phyloP scores from a whole-genome alignment of 371 early-diverging fungal species.

The Batkoa obscura region DNA sequence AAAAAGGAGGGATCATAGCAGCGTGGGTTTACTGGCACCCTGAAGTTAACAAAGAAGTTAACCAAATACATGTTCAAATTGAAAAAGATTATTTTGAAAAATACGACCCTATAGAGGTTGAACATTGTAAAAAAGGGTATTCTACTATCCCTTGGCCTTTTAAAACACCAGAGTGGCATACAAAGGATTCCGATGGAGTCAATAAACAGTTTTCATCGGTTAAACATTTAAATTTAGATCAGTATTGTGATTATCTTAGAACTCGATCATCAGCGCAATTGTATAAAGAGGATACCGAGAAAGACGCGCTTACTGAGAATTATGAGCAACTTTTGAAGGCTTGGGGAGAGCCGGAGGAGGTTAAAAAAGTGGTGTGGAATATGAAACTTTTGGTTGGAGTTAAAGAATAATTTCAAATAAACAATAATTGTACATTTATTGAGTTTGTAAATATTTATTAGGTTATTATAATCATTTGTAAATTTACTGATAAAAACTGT shows the following conservation, averaged over 20 bases:
- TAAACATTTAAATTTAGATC: neutral
- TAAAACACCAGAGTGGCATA: neutral
- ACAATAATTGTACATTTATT: too few relatives aligned
- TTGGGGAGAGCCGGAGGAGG: neutral
- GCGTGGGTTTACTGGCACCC: constrained; percentile 1
- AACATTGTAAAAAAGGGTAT: neutral
- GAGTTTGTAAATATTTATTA: too few relatives aligned
- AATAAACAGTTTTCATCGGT: neutral
- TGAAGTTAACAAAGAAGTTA: neutral
- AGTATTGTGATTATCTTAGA: neutral
- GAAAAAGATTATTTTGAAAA: neutral
- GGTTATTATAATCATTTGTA: too few relatives aligned
- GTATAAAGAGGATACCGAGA: neutral
- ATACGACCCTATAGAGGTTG: neutral
- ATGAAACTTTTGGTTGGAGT: too few relatives aligned
- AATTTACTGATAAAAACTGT: too few relatives aligned
- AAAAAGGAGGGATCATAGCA: constrained; percentile 2
- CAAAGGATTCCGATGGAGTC: neutral
- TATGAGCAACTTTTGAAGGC: constrained; percentile 1
- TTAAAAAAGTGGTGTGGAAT: too few relatives aligned
- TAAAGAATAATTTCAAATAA: too few relatives aligned
- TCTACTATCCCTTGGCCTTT: neutral
- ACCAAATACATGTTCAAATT: neutral
- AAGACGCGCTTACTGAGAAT: neutral
- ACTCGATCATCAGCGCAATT: neutral